Evolutionary conservation across 768 basidiomycete genomes (phyloP).

Genomic region (Amanita exitialis): DNA sequence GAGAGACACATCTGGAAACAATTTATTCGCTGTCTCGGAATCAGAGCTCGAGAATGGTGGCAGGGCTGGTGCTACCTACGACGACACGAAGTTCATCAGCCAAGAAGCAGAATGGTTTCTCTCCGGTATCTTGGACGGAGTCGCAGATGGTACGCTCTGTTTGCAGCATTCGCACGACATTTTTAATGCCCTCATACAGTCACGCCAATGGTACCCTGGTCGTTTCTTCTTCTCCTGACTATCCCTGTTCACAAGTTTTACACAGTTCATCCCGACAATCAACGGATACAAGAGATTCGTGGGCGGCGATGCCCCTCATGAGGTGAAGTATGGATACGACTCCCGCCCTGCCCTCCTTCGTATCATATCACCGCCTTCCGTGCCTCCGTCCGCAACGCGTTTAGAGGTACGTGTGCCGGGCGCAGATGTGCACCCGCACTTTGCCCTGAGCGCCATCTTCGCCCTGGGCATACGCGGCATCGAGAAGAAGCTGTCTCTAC

Average conservation of each 20-base stretch:
- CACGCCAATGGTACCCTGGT: slow-evolving; percentile 62
- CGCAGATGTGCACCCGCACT: slow-evolving; percentile 95
- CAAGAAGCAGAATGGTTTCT: slow-evolving; percentile 85
- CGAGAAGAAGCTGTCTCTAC: slow-evolving; percentile 57
- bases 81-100: slow-evolving; percentile 81
- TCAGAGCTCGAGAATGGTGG: slow-evolving; percentile 48
- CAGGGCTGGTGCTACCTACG: slow-evolving; percentile 57
- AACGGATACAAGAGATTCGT: slow-evolving; percentile 97
- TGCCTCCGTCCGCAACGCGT: slow-evolving; percentile 72
- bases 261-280: slow-evolving; percentile 76
- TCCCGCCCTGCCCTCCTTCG: slow-evolving; percentile 87
- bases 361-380: slow-evolving; percentile 86
- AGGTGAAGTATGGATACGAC: slow-evolving; percentile 92
- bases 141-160: slow-evolving; percentile 65
- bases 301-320: slow-evolving; percentile 91
- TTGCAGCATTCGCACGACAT: not conserved
- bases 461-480: slow-evolving; percentile 83
- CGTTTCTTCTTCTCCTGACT: not conserved
- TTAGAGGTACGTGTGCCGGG: slow-evolving; percentile 94
- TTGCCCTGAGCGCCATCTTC: slow-evolving; percentile 81
- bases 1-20: slow-evolving; percentile 54
- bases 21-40: slow-evolving; percentile 69
- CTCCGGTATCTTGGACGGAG: slow-evolving; percentile 82
- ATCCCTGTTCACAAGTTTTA: not conserved
- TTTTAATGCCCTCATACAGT: slow-evolving; percentile 28